Evolutionary conservation across 2,329 filamentous ascomycete species (phyloP).

Genomic region (Leptographium wingfieldii): DNA sequence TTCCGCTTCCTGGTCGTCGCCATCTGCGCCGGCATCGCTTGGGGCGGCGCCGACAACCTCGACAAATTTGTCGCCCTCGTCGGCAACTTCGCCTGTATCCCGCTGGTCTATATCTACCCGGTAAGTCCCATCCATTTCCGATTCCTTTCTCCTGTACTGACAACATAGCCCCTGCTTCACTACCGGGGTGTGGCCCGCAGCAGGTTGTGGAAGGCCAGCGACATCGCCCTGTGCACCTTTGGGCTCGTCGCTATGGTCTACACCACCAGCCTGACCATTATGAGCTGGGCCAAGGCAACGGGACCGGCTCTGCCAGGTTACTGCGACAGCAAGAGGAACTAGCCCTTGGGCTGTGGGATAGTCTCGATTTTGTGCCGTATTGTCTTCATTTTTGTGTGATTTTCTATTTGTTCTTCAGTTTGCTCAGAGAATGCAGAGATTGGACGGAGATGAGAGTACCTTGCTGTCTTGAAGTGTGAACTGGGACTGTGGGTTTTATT

Average conservation of each 20-base stretch:
- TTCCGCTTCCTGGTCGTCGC: conserved; percentile 91
- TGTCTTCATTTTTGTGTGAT: not conserved
- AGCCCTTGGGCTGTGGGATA: not conserved
- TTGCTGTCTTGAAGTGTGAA: not conserved
- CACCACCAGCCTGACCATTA: conserved; percentile 74
- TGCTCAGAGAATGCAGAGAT: not conserved
- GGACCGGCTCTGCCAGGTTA: conserved; percentile 35
- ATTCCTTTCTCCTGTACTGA: not conserved
- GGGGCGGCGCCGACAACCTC: conserved; percentile 81
- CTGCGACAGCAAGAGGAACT: conserved; percentile 28
- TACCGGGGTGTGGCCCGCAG: conserved; percentile 66
- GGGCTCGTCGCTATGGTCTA: conserved; percentile 83
- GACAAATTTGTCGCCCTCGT: conserved; percentile 97
- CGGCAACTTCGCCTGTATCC: conserved; percentile 95
- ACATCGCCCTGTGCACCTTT: conserved; percentile 67
- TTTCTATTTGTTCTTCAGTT: not conserved
- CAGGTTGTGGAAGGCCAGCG: conserved; percentile 53
- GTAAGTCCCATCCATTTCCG: conserved; percentile 43
- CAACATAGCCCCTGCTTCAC: conserved; percentile 69
- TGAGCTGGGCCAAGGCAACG: conserved; percentile 64
- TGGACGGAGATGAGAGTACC: not conserved
- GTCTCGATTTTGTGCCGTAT: not conserved
- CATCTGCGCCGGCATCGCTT: conserved; percentile 76
- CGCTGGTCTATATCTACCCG: conserved; percentile 93
- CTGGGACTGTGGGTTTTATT: not conserved